Base-by-base conservation (phyloP, 805 yeast genomes). In the Starmerella bombi region DNA sequence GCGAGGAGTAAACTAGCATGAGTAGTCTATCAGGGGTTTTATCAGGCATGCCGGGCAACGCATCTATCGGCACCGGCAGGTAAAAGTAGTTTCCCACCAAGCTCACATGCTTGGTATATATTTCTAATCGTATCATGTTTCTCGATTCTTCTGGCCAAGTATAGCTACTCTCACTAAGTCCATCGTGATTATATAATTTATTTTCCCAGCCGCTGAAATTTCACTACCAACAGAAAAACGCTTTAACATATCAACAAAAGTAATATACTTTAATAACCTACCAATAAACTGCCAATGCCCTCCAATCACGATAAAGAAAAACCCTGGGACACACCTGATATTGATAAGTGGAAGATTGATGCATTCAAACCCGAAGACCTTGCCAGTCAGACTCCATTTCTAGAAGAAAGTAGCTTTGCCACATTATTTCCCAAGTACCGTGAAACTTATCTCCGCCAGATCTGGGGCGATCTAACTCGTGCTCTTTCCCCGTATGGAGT, bases 261-360 rank as follows among this genome's bases (percentile, higher is more conserved):
- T 15, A 12, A 12, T 7, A 15, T 7, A 28, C 31, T 28, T 7
- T 28, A 28, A 28, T 12, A 23, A 23, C 25, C 7, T 12, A 19
- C 19, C 27, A 31, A 16, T 18, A 17, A 23, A 34, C 17, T 14
- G 19, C 54, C 48, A 33, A 88, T 88, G 98, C 84, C 80, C 19
- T 83, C 95, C 2, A 83, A 93, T 35, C 86, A 88, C 61, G 83
- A 91, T 61, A 78, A 76, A 56, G 97, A 91, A 54, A 88, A 88
- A 62, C 97, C 97, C 39, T 86, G 97, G 97, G 97, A 86, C 58
- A 86, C 94, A 9, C 83, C 80, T 17, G 95, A 85, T 52, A 77
- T 86, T 43, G 94, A 86, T 59, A 86, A 88, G 59, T 88, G 98
- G 98, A 67, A 71, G 52, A 67, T 75, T 27, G 94, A 83, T 27